These are phyloP conservation scores for Trametes versicolor DNA, from an alignment of 1,284 basidiomycete species.

Conservation along the genomic window DNA sequence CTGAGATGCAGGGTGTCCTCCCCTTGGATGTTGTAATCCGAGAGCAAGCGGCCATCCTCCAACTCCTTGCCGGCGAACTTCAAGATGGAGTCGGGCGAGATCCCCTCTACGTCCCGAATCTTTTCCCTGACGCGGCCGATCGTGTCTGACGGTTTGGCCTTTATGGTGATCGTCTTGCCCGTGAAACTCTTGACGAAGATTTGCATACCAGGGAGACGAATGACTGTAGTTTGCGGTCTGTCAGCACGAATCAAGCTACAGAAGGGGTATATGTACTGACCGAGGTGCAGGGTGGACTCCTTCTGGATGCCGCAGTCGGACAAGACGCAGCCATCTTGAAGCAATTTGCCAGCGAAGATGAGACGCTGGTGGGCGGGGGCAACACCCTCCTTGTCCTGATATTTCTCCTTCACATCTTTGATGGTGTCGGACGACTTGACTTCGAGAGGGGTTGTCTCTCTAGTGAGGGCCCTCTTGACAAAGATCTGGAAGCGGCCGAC, in stretches of 20 bases:
- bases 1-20: slow-evolving; percentile 55
- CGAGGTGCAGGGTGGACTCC: slow-evolving; percentile 45
- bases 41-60: slow-evolving; percentile 42
- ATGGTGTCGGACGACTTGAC: slow-evolving; percentile 62
- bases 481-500: slow-evolving; percentile 74
- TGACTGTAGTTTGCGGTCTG: slow-evolving; percentile 29
- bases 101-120: slow-evolving; percentile 44
- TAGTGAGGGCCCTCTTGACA: slow-evolving; percentile 71
- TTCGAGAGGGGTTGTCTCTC: slow-evolving; percentile 61
- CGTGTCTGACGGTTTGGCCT: slow-evolving; percentile 43
- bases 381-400: slow-evolving; percentile 71
- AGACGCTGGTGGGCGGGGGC: slow-evolving; percentile 86
- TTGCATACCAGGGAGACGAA: slow-evolving; percentile 46
- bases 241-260: not conserved
- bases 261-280: slow-evolving; percentile 22
- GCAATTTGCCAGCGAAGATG: slow-evolving; percentile 88
- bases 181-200: slow-evolving; percentile 45
- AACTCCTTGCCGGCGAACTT: slow-evolving; percentile 43
- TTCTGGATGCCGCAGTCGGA: slow-evolving; percentile 48
- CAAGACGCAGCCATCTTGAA: slow-evolving; percentile 79
- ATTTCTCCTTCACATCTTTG: slow-evolving; percentile 64
- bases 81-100: slow-evolving; percentile 42
- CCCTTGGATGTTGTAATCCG: slow-evolving; percentile 71
- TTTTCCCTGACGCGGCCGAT: slow-evolving; percentile 44
- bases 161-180: slow-evolving; percentile 42